These are phyloP conservation scores for Pseudophaeomoniella oleicola DNA, from an alignment of 2,329 filamentous ascomycete species.

Conservation along the genomic window DNA sequence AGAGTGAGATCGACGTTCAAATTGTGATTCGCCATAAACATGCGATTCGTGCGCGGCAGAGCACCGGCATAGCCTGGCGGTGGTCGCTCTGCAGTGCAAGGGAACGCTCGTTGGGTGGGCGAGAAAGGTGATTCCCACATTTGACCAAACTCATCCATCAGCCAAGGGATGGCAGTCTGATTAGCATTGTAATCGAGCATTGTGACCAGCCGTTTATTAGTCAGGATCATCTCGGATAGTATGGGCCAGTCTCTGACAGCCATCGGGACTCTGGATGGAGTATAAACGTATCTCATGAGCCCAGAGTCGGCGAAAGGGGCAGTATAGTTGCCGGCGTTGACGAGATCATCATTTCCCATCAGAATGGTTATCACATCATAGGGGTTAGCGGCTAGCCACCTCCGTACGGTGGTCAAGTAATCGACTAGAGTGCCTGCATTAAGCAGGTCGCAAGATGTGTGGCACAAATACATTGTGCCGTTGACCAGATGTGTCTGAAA, in stretches of 20 bases:
- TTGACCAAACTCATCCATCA: conserved; percentile 75
- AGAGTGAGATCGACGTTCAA: conserved; percentile 65
- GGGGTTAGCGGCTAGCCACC: conserved; percentile 62
- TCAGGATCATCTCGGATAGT: conserved; percentile 59
- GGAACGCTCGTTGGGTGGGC: conserved; percentile 52
- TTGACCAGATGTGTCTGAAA: conserved; percentile 44
- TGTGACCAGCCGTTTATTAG: conserved; percentile 56
- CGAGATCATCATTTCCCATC: conserved; percentile 69
- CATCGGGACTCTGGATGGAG: conserved; percentile 58
- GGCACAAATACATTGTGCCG: conserved; percentile 57
- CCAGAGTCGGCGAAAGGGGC: conserved; percentile 57
- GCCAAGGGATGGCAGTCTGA: conserved; percentile 63
- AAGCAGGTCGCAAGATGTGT: conserved; percentile 68
- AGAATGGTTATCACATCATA: conserved; percentile 82
- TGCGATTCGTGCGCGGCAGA: conserved; percentile 20
- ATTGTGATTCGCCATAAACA: conserved; percentile 87
- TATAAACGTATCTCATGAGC: conserved; percentile 58
- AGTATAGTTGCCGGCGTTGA: conserved; percentile 48
- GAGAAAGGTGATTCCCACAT: conserved; percentile 89
- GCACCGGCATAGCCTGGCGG: conserved; percentile 38
- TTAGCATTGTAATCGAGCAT: conserved; percentile 80
- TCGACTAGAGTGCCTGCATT: conserved; percentile 64
- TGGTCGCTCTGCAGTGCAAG: conserved; percentile 65
- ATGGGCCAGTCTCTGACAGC: conserved; percentile 67
- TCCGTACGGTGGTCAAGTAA: conserved; percentile 53